phyloP scores from a whole-genome alignment of 2,329 filamentous ascomycete species.

The Botryotinia convoluta region DNA sequence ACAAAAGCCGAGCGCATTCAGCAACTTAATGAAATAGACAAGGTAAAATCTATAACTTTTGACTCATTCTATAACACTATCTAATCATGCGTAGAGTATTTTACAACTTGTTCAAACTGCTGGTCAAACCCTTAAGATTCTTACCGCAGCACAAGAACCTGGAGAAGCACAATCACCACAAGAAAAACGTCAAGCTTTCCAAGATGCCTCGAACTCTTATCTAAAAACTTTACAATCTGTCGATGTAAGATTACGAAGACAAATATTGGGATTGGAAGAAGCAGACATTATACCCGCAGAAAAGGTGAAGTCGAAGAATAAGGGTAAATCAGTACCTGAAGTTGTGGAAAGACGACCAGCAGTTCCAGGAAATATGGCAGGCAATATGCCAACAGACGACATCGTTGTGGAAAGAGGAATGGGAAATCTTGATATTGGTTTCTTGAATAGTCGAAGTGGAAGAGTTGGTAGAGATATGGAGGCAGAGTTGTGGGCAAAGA shows the following conservation, averaged over 20 bases:
- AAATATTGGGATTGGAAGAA: conserved; percentile 79
- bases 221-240: conserved; percentile 71
- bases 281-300: conserved; percentile 63
- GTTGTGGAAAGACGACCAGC: background rate
- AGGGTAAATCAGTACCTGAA: conserved; percentile 14
- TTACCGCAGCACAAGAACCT: conserved; percentile 49
- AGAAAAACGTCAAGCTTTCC: conserved; percentile 47
- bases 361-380: conserved; percentile 4
- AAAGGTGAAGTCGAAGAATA: conserved; percentile 31
- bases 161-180: conserved; percentile 15
- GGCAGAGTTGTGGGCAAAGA: conserved; percentile 70
- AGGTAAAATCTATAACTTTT: conserved; percentile 43
- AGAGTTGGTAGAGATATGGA: conserved; percentile 82
- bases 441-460: conserved; percentile 82
- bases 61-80: background rate
- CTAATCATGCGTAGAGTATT: conserved; percentile 34
- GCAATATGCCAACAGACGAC: conserved; percentile 21
- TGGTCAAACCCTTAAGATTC: conserved; percentile 60
- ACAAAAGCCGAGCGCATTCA: conserved; percentile 74
- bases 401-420: conserved; percentile 45
- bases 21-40: conserved; percentile 77
- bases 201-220: conserved; percentile 62
- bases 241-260: conserved; percentile 70
- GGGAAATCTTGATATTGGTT: conserved; percentile 73
- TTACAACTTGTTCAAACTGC: conserved; percentile 55